phyloP scores from a whole-genome alignment of 768 basidiomycete species.

The Rhizopogon salebrosus region DNA sequence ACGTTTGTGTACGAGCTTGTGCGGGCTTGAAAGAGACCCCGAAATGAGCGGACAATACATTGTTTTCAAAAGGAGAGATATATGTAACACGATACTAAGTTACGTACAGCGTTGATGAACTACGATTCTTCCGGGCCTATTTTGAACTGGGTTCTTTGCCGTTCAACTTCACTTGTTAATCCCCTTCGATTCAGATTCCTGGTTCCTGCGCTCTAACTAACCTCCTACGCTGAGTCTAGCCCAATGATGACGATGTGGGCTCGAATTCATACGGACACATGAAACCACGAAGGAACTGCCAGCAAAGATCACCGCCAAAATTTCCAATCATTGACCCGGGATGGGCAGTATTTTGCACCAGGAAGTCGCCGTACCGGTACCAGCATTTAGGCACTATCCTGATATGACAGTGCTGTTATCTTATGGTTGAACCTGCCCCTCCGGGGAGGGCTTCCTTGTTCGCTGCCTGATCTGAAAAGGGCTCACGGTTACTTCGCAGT shows the following conservation, averaged over 20 bases:
- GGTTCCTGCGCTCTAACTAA: background rate
- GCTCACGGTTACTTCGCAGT: constrained; percentile 5
- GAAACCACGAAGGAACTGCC: constrained; percentile 3
- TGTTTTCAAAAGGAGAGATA: constrained; percentile 7
- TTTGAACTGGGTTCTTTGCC: constrained; percentile 7
- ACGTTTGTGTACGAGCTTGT: constrained; percentile 10
- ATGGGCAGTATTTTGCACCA: constrained; percentile 1
- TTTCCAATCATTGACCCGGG: constrained; percentile 3
- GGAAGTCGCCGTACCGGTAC: background rate
- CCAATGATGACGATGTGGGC: too few relatives aligned
- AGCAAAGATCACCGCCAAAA: background rate
- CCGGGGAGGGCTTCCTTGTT: background rate
- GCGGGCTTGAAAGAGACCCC: constrained; percentile 9
- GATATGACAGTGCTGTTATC: constrained; percentile 1
- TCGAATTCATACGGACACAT: background rate
- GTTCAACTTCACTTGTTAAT: constrained; percentile 3
- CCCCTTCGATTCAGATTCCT: constrained; percentile 5
- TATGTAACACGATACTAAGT: constrained; percentile 3
- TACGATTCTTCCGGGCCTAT: constrained; percentile 9
- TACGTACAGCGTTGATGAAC: constrained; percentile 12
- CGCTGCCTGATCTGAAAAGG: background rate
- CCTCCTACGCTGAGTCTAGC: background rate
- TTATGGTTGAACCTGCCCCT: background rate
- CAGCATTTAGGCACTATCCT: background rate
- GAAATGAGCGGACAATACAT: constrained; percentile 12